Evolutionary conservation across 1,284 basidiomycete genomes (phyloP), one percentile per base, ranked within the genome.

Genomic region (Boletellus deceptivus): DNA sequence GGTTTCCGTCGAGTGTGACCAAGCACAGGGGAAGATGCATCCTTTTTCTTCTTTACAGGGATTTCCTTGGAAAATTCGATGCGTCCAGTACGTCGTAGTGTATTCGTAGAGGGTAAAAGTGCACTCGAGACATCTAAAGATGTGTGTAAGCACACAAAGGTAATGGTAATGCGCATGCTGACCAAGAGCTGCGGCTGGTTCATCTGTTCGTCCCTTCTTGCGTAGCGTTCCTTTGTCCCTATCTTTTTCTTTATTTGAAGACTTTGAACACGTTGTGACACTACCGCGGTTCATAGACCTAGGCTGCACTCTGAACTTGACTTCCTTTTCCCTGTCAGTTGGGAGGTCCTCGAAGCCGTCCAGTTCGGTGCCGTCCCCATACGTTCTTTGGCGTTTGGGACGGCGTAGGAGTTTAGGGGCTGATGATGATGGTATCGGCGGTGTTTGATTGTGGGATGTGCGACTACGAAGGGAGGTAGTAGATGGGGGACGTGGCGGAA

Each of bases 331-430:
- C 49, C 86, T 77, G 64, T 95, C 88, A 16, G 89, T 90, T 6
- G 86, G 86, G 38, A 98, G 76, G 69, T 98, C 95, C 34, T 96
- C 94, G 56, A 98, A 84, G 1, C 70, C 84, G 62, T 98, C 95
- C 43, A 98, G 75, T 71, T 98, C 95, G 8, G 91, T 93, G 6
- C 95, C 95, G 67, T 97, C 93, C 3, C 94, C 93, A 67, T 90
- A 98, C 16, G 80, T 77, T 52, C 83, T 77, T 51, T 75, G 74
- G 44, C 85, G 81, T 64, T 88, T 89, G 3, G 91, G 89, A 60
- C 83, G 77, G 50, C 85, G 83, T 46, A 94, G 72, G 13, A 91
- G 67, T 65, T 84, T 88, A 6, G 83, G 79, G n/a, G 79, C 79
- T 8, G 74, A 68, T 14, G 77, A 66, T 54, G 75, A 54, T 49